Base-by-base conservation (phyloP, 441 rosid genomes). In the Bruguiera hainesii region DNA sequence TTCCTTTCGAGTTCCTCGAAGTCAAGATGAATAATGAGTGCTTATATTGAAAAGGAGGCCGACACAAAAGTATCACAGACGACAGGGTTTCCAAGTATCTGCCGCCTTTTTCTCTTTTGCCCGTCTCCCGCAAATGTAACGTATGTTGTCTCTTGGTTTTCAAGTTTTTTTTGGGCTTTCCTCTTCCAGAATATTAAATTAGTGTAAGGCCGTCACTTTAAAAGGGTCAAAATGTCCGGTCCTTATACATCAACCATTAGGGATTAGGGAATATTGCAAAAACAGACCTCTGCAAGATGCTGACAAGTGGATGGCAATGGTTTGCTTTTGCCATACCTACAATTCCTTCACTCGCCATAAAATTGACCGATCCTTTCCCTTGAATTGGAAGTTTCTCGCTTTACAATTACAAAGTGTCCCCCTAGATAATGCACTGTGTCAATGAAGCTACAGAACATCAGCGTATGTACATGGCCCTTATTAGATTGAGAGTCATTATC, bases 311-410 rank as follows among this genome's bases (percentile, higher is more conserved):
- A 64, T 20, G 79, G 78, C 57, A 20, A 37, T 6, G 79, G 76
- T 76, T 60, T 61, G 60, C 9, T 42, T 48, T 20, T 25, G 53
- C 48, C 57, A 61, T 10, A 53, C 49, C 28, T 59, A 51, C 20
- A 56, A 53, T 42, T 39, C 46, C 20, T 49, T 49, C 66, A 58
- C 56, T 65, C 60, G 67, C 70, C 71, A 18, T 25, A 29, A 33
- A 64, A 64, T 51, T 31, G 72, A 63, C 67, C 31, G 28, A 19
- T 56, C 56, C 63, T 37, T 26, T 63, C 71, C 48, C 67, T 68
- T 65, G 59, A 74, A 51, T 60, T 70, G 83, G 79, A 77, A 73
- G 80, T 70, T 79, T 75, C 82, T 76, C 60, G 37, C 75, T 73
- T 72, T 71, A 57, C 28, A 46, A 73, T 72, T 70, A 60, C 28